Conservation (phyloP, 176 grass and related monocot genomes). For the Oryza meyeriana region DNA sequence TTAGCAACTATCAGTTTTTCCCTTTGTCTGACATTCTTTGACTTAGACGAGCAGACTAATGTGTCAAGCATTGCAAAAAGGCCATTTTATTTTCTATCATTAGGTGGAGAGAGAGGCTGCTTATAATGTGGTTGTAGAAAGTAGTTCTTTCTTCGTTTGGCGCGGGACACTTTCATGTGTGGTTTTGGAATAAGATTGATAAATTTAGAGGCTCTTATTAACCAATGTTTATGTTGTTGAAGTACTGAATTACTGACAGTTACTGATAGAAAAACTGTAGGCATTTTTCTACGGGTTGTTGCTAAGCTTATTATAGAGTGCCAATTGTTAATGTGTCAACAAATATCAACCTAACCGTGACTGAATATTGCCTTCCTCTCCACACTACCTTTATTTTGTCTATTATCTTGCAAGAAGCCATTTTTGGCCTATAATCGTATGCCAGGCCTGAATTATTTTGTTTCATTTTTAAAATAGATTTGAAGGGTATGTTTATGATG, state of each 20-base stretch:
- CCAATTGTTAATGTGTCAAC: background rate
- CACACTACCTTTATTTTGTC: background rate
- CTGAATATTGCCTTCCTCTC: background rate
- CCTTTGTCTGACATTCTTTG: background rate
- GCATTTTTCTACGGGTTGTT: background rate
- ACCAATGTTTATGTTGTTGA: background rate
- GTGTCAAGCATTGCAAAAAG: background rate
- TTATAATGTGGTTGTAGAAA: background rate
- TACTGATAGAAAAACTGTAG: background rate
- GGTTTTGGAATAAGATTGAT: background rate
- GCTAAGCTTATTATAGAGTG: conserved; percentile 5
- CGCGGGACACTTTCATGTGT: background rate
- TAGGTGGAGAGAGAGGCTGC: background rate
- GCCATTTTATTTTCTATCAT: background rate
- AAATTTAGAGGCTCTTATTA: background rate
- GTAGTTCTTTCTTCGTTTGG: background rate
- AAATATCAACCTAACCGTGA: background rate
- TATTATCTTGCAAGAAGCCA: background rate
- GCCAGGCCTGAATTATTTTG: background rate
- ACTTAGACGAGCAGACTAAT: background rate
- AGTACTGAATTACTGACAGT: conserved; percentile 13
- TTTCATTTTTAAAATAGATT: conserved; percentile 23
- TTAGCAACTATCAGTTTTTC: background rate
- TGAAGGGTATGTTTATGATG: conserved; percentile 38
- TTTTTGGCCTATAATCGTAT: background rate